Evolutionary conservation across 345 rosid species (phyloP), one percentile per base, ranked within the genome.

Genomic region (Pugionium cornutum): DNA sequence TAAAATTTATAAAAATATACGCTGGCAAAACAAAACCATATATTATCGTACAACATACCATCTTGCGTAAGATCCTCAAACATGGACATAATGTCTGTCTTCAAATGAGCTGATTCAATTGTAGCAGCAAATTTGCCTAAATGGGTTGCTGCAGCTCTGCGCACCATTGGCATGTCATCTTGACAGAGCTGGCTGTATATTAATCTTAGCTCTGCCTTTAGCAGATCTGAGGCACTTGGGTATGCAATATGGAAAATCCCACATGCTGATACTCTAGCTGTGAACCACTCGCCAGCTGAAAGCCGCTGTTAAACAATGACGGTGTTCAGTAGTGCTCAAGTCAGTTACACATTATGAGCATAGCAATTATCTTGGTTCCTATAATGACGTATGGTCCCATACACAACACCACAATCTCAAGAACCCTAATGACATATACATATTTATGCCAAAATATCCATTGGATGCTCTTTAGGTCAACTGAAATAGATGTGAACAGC

Each of bases 101-200:
- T 88, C 83, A 88, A 62, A 78, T 79, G 81, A 65, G 86, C 73
- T 9, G 87, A 65, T 64, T 85, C 95, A 76, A 88, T 80, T 5
- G 91, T 88, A 33, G 91, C 87, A 71, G 89, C 91, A 81, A 85
- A 83, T 53, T 88, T 88, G 44, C 95, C 95, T 3, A 85, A 82
- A 66, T 88, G 83, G 28, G 91, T 78, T 7, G 91, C 89, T 30
- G 95, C 95, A 77, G 95, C 83, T 75, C 91, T 85, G 55, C 95
- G 80, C 68, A 88, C 95, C 95, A 88, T 88, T 51, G 95, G 95
- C 95, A 88, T 85, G 18, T 18, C 18, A 18, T 18, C 18, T 18
- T 18, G 18, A 18, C 18, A 18, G 18, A 18, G 18, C 18, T 88
- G 91, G 68, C 73, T 70, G 69, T 88, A 88, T 57, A 83, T 53